phyloP scores from a whole-genome alignment of 768 basidiomycete species.

The Kwoniella dejecticola region DNA sequence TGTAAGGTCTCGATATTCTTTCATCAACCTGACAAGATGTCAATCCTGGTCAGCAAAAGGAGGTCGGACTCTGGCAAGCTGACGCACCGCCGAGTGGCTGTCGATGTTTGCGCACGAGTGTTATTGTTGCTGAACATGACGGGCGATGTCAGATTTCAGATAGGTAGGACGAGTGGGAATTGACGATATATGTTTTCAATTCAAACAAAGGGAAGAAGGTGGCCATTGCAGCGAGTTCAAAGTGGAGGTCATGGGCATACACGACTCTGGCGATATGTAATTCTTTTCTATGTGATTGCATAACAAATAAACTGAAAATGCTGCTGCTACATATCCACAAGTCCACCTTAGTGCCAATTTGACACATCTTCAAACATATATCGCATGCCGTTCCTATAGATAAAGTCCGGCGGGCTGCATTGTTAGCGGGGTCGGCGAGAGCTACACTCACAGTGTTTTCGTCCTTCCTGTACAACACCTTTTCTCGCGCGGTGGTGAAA shows the following conservation, averaged over 20 bases:
- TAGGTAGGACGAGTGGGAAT: no score
- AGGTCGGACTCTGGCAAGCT: no score
- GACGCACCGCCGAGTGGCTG: constrained; percentile 43
- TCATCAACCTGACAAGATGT: constrained; percentile 44
- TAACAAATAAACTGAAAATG: no score
- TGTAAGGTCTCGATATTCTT: constrained; percentile 56
- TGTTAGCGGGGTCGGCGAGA: background rate
- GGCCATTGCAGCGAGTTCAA: background rate
- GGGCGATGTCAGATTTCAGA: background rate
- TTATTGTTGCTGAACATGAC: constrained; percentile 38
- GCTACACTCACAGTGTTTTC: constrained; percentile 68
- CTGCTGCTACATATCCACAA: no score
- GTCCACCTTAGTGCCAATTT: no score
- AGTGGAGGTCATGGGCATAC: background rate
- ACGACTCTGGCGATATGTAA: background rate
- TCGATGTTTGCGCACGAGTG: constrained; percentile 45
- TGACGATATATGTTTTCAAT: no score
- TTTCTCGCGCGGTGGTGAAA: constrained; percentile 87
- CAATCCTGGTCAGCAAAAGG: constrained; percentile 1
- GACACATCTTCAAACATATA: no score
- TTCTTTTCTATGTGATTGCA: no score
- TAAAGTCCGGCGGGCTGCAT: constrained; percentile 33
- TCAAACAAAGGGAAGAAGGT: background rate
- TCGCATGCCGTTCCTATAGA: constrained; percentile 2
- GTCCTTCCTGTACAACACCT: constrained; percentile 96